A percentile compares a stretch with the other conserved stretches of the same genome.
phyloP scores from a whole-genome alignment of 1,284 basidiomycete genomes.

The Farysia itapuensis region DNA sequence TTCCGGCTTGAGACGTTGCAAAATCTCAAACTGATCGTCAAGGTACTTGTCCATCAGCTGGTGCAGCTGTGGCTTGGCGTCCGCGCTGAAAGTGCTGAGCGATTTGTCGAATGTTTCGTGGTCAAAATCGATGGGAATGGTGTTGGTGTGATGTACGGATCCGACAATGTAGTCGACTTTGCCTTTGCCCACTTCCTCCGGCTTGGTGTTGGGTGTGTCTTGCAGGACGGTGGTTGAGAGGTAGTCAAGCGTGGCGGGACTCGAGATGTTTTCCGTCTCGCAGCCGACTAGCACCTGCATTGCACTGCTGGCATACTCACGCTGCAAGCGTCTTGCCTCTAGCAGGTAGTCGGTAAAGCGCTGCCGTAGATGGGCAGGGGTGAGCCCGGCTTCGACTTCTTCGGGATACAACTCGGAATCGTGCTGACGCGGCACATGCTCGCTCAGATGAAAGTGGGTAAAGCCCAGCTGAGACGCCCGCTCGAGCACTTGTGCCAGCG shows the following conservation, averaged over 20 bases:
- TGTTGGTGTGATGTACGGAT: slow-evolving; percentile 85
- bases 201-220: slow-evolving; percentile 18
- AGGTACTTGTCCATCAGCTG: slow-evolving; percentile 41
- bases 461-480: slow-evolving; percentile 80
- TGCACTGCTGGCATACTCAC: slow-evolving; percentile 3
- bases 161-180: slow-evolving; percentile 87
- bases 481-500: slow-evolving; percentile 75
- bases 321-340: slow-evolving; percentile 76
- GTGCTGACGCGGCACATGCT: slow-evolving; percentile 88
- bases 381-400: slow-evolving; percentile 66
- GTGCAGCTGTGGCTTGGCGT: slow-evolving; percentile 1
- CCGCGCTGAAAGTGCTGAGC: slow-evolving; percentile 63
- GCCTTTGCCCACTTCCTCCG: slow-evolving; percentile 19
- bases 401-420: slow-evolving; percentile 85
- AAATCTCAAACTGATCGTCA: slow-evolving; percentile 47
- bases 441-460: slow-evolving; percentile 81
- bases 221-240: slow-evolving; percentile 64
- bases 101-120: slow-evolving; percentile 69
- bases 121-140: slow-evolving; percentile 92
- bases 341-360: slow-evolving; percentile 72
- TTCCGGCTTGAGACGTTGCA: slow-evolving; percentile 73
- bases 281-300: slow-evolving; percentile 83
- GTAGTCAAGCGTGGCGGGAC: slow-evolving; percentile 66
- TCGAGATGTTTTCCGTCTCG: slow-evolving; percentile 87
- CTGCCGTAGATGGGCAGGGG: slow-evolving; percentile 63